Conservation (phyloP, 805 yeast species). For the Wickerhamomyces pijperi region DNA sequence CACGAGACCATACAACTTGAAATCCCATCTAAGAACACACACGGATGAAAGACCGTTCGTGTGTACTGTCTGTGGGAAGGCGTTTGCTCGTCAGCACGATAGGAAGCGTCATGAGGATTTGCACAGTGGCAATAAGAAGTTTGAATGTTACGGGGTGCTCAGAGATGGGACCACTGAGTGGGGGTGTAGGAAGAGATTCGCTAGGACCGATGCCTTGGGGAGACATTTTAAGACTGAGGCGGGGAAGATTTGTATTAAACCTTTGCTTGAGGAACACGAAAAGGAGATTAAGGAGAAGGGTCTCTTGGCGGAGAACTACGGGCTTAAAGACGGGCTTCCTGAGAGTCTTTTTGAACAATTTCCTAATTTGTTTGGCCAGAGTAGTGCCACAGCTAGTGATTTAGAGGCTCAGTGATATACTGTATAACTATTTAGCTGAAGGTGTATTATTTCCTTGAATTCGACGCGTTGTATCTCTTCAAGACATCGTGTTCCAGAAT, state of each 20-base stretch:
- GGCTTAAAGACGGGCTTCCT: neutral
- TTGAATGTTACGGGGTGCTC: slow-evolving; percentile 56
- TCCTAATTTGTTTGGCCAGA: neutral
- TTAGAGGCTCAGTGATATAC: too few relatives aligned
- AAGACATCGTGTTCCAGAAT: slow-evolving; percentile 49
- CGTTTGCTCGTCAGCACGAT: slow-evolving; percentile 75
- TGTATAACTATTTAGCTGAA: too few relatives aligned
- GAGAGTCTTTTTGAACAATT: neutral
- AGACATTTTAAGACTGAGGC: slow-evolving; percentile 74
- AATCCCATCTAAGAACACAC: slow-evolving; percentile 86
- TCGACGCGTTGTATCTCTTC: slow-evolving; percentile 21
- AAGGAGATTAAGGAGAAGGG: slow-evolving; percentile 11
- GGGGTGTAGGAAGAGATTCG: slow-evolving; percentile 79
- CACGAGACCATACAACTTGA: slow-evolving; percentile 86
- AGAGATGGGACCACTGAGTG: slow-evolving; percentile 43
- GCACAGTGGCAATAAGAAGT: slow-evolving; percentile 68
- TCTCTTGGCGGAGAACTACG: slow-evolving; percentile 5
- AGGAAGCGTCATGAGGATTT: slow-evolving; percentile 65
- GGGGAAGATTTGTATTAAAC: slow-evolving; percentile 61
- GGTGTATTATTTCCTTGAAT: neutral
- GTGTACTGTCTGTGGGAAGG: slow-evolving; percentile 67
- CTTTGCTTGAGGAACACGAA: slow-evolving; percentile 50
- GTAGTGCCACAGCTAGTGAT: neutral
- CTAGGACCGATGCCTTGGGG: slow-evolving; percentile 68
- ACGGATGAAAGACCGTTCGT: slow-evolving; percentile 73